Evolutionary conservation across 345 rosid genomes (phyloP).

Genomic region (Euphorbia lathyris): DNA sequence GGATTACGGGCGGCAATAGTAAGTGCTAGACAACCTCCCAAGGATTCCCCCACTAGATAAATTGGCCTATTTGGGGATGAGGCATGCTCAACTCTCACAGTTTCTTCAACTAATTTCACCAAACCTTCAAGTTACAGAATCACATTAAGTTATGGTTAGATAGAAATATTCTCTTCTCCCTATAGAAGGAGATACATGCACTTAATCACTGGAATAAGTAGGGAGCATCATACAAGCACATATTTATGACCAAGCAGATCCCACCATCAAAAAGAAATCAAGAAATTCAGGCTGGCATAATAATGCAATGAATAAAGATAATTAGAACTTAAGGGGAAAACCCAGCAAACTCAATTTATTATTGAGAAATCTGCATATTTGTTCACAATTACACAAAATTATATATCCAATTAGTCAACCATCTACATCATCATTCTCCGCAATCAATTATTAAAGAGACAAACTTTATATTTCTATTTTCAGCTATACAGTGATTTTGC

Average conservation of each 20-base stretch:
- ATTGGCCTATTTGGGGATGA: constrained; percentile 64
- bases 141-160: neutral
- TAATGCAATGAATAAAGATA: no score
- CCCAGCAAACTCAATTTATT: no score
- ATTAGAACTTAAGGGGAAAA: no score
- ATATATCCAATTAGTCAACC: neutral
- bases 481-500: neutral
- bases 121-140: constrained; percentile 36
- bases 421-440: neutral
- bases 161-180: neutral
- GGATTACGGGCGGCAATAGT: constrained; percentile 80
- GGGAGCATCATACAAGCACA: no score
- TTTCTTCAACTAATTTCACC: constrained; percentile 58
- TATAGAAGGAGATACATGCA: no score
- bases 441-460: no score
- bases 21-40: constrained; percentile 92
- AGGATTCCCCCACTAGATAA: constrained; percentile 77
- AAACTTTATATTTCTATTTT: neutral
- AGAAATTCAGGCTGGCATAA: no score
- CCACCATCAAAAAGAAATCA: no score
- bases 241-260: no score
- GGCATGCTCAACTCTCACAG: constrained; percentile 50
- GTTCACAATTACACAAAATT: neutral
- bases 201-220: no score
- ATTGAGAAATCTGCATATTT: no score